Conservation (phyloP, 345 rosid species). For the Linum tenue region DNA sequence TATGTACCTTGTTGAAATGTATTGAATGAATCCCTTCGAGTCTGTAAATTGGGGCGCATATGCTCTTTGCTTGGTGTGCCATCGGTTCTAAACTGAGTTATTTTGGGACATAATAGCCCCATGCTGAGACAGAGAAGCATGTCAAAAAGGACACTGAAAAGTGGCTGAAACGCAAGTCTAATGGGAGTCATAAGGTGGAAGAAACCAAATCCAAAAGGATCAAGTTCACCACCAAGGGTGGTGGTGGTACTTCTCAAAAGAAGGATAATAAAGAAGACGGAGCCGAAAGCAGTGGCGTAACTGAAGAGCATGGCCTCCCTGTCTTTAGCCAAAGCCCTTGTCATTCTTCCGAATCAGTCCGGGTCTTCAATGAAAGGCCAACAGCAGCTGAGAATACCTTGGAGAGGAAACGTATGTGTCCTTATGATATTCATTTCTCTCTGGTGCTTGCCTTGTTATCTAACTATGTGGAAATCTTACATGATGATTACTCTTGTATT, state of each 20-base stretch:
- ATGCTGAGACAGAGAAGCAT: constrained; percentile 27
- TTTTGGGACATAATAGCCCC: constrained; percentile 45
- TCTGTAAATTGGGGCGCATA: not conserved
- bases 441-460: not conserved
- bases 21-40: not conserved
- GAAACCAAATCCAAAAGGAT: not conserved
- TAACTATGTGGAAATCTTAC: not conserved
- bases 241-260: not conserved
- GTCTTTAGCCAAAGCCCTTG: constrained; percentile 19
- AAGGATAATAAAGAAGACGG: not conserved
- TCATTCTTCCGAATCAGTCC: constrained; percentile 36
- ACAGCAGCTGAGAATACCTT: not conserved
- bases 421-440: not conserved
- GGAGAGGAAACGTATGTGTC: not conserved
- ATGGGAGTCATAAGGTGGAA: constrained; percentile 19
- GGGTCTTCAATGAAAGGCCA: constrained; percentile 30
- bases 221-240: not conserved
- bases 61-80: constrained; percentile 5
- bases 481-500: not conserved
- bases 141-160: constrained; percentile 17
- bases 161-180: constrained; percentile 25
- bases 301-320: constrained; percentile 54
- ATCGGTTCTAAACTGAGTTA: constrained; percentile 28
- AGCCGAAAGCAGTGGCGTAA: constrained; percentile 38
- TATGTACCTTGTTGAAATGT: too few species aligned